Evolutionary conservation across 2,329 filamentous ascomycete genomes (phyloP), one percentile per base, ranked within the genome.

Genomic region (Colletotrichum ledebouriae): DNA sequence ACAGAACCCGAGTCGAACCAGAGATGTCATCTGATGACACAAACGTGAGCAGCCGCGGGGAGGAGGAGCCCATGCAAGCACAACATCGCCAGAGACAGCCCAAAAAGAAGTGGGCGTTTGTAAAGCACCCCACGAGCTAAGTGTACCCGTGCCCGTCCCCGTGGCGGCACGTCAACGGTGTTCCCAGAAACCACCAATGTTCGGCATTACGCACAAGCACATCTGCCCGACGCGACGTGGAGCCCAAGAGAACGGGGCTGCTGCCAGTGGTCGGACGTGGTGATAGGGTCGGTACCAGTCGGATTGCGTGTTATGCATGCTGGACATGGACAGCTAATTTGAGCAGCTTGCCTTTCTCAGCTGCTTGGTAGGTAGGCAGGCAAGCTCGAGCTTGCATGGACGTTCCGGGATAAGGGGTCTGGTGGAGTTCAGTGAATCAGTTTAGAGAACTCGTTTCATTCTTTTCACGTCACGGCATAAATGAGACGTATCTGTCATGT

Each of bases 191-290:
- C 9, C 15, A 12, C 15, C 3, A n/a, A 61, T 67, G 42, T 39
- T 37, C 22, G 42, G 39, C 50, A 49, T 34, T 50, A 46, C 59
- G 52, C 63, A 37, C 57, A 70, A 69, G 65, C 65, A 69, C 39
- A 42, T 53, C 58, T 70, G 65, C 68, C 68, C 59, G 65, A 69
- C 55, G 47, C 29, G 29, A 6, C 29, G 29, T 29, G 34, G 34
- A 47, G 68, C 65, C 68, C 64, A 63, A 70, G 37, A 25, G 29
- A 34, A 55, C 22, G 33, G 29, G 25, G 17, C 44, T 50, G 52
- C 63, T 53, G 59, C 13, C 33, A 52, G 34, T 12, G 25, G 12
- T 44, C 15, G 10, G 39, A 25, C 41, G 52, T 22, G 41, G 59
- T 44, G 63, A 67, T 63, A 50, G 49, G 44, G 44, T 37, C 42